phyloP scores from a whole-genome alignment of 192 early-diverging fungal genomes.

The Coemansia sp. region DNA sequence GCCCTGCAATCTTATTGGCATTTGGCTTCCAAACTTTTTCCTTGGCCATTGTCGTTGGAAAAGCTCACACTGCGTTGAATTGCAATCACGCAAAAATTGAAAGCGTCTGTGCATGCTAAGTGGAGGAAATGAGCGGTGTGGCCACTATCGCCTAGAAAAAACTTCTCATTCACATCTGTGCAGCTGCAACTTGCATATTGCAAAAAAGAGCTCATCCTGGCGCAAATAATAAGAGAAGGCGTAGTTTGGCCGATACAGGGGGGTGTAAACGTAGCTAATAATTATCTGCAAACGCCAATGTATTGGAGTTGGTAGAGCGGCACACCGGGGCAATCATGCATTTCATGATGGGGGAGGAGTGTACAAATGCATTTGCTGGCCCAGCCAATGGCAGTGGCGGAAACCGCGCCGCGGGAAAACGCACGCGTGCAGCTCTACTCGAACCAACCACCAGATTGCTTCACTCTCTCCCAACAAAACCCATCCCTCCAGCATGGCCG shows the following conservation, averaged over 20 bases:
- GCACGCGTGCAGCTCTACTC: slow-evolving; percentile 18
- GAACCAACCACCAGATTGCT: slow-evolving; percentile 4
- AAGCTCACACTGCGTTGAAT: too few relatives aligned
- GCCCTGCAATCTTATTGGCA: not conserved
- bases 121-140: not conserved
- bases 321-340: slow-evolving; percentile 18
- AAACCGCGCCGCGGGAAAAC: slow-evolving; percentile 40
- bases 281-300: slow-evolving; percentile 8
- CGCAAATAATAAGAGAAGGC: not conserved
- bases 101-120: not conserved
- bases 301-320: slow-evolving; percentile 4
- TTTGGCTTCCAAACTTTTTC: too few relatives aligned
- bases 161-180: not conserved
- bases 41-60: too few relatives aligned
- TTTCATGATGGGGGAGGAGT: slow-evolving; percentile 6
- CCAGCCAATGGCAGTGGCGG: slow-evolving; percentile 25
- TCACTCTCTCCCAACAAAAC: not conserved
- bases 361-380: slow-evolving; percentile 8
- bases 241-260: not conserved
- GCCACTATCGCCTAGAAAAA: slow-evolving; percentile 6
- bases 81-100: not conserved
- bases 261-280: not conserved
- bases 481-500: not conserved
- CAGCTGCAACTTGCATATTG: slow-evolving; percentile 1
- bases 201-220: not conserved